Percentiles rank a stretch among this genome's conserved stretches.
Evolutionary conservation across 257 asterid genomes (phyloP).

Genomic region (Mentha longifolia): DNA sequence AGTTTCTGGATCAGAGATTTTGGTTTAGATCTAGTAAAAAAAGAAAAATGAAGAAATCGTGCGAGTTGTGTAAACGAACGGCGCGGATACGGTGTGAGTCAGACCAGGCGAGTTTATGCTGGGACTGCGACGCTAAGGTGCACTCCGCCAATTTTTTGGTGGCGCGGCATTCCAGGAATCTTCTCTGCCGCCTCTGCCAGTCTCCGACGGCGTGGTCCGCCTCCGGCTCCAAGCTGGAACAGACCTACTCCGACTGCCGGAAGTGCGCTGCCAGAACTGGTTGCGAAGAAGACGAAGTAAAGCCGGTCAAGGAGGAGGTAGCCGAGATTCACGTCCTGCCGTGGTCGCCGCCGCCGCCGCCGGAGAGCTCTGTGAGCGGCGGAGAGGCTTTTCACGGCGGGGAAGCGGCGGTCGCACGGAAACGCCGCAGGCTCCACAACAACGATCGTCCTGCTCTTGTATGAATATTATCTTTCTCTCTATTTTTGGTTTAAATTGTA

Average conservation of each 20-base stretch:
- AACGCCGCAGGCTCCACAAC: slow-evolving; percentile 34
- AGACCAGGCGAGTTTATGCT: slow-evolving; percentile 58
- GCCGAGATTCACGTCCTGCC: slow-evolving; percentile 35
- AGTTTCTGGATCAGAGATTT: background rate
- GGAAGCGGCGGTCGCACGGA: slow-evolving; percentile 18
- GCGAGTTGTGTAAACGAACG: slow-evolving; percentile 45
- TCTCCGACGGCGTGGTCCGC: slow-evolving; percentile 53
- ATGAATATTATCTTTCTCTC: background rate
- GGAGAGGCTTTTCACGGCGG: slow-evolving; percentile 7
- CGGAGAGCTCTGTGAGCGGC: slow-evolving; percentile 38
- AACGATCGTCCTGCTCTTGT: slow-evolving; percentile 38
- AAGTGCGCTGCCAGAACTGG: slow-evolving; percentile 22
- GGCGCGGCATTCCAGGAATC: slow-evolving; percentile 45
- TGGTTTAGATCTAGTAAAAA: background rate
- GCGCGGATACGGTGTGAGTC: slow-evolving; percentile 51
- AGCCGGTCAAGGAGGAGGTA: slow-evolving; percentile 25
- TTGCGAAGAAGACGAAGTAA: slow-evolving; percentile 11
- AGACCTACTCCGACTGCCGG: slow-evolving; percentile 37
- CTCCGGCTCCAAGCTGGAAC: slow-evolving; percentile 39
- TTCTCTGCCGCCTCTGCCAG: slow-evolving; percentile 50
- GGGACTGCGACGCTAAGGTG: slow-evolving; percentile 63
- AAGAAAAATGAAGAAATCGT: slow-evolving; percentile 35
- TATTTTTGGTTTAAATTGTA: background rate
- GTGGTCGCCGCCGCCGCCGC: slow-evolving; percentile 39
- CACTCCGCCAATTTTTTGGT: slow-evolving; percentile 63